Conservation (phyloP, 495 filamentous ascomycete species). For the Podospora pseudoanserina region DNA sequence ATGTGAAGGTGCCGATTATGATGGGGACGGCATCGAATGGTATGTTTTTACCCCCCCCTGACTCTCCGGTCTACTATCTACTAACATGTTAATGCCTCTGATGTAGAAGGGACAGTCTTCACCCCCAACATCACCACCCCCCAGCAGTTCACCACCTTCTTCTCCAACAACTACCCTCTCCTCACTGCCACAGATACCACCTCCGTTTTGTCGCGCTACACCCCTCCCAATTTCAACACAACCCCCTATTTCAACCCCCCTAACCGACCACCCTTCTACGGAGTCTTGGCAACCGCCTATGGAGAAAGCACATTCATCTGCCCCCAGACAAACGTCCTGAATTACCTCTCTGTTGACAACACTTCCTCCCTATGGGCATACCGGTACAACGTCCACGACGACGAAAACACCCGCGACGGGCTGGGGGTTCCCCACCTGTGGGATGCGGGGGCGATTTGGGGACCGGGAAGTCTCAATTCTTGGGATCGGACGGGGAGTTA, state of each 20-base stretch:
- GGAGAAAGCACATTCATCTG: slow-evolving; percentile 65
- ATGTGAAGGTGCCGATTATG: slow-evolving; percentile 34
- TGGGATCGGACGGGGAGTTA: slow-evolving; percentile 28
- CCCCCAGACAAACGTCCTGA: slow-evolving; percentile 43
- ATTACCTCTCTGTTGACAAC: slow-evolving; percentile 12
- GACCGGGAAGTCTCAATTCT: slow-evolving; percentile 33
- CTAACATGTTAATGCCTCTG: not conserved
- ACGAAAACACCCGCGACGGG: slow-evolving; percentile 17
- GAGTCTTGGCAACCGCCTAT: slow-evolving; percentile 47
- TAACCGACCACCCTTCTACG: slow-evolving; percentile 42
- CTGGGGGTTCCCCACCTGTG: slow-evolving; percentile 29
- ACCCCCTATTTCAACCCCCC: slow-evolving; percentile 45
- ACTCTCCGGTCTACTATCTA: not conserved
- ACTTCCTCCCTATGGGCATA: slow-evolving; percentile 17
- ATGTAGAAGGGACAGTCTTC: slow-evolving; percentile 49
- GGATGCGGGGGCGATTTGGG: slow-evolving; percentile 43
- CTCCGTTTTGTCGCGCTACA: slow-evolving; percentile 35
- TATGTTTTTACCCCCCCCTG: not conserved
- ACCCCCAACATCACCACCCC: slow-evolving; percentile 44
- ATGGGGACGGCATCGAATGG: slow-evolving; percentile 46
- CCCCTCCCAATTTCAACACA: slow-evolving; percentile 39
- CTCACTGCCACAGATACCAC: slow-evolving; percentile 48
- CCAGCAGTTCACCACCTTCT: slow-evolving; percentile 44
- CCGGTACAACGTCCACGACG: slow-evolving; percentile 30
- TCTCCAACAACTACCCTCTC: slow-evolving; percentile 44